Evolutionary conservation across 164 flowering plant genomes (phyloP).

Genomic region (Liquidambar formosana): DNA sequence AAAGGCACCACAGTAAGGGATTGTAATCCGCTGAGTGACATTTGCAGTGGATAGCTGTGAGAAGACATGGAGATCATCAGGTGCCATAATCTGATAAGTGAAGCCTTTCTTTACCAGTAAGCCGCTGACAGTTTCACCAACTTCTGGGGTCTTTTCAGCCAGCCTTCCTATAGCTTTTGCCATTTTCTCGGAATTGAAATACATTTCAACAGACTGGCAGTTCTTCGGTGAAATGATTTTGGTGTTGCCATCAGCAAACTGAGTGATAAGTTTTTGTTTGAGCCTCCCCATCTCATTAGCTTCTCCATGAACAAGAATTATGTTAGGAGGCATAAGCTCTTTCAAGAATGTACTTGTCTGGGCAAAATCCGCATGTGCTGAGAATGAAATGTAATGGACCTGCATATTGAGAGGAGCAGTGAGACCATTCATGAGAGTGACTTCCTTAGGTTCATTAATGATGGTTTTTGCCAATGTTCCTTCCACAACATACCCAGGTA

Average conservation of each 20-base stretch:
- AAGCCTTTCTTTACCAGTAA: slow-evolving; percentile 91
- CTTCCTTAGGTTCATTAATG: slow-evolving; percentile 90
- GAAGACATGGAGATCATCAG: slow-evolving; percentile 90
- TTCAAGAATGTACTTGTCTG: slow-evolving; percentile 87
- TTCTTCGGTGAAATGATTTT: slow-evolving; percentile 86
- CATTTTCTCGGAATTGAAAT: slow-evolving; percentile 91
- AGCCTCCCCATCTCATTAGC: slow-evolving; percentile 95
- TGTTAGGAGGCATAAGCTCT: slow-evolving; percentile 93
- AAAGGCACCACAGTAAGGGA: slow-evolving; percentile 83
- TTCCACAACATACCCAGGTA: slow-evolving; percentile 94
- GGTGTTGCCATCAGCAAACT: slow-evolving; percentile 71
- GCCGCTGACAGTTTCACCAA: slow-evolving; percentile 82
- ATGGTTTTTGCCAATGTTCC: slow-evolving; percentile 93
- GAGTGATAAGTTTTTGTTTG: slow-evolving; percentile 76
- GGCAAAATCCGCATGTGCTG: slow-evolving; percentile 94
- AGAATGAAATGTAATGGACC: slow-evolving; percentile 93
- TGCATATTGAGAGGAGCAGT: slow-evolving; percentile 89
- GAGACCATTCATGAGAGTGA: slow-evolving; percentile 89
- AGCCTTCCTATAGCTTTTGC: slow-evolving; percentile 87
- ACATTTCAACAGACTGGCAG: slow-evolving; percentile 95
- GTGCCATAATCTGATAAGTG: slow-evolving; percentile 93
- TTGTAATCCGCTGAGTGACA: slow-evolving; percentile 75
- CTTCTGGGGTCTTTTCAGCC: slow-evolving; percentile 84
- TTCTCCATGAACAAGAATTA: slow-evolving; percentile 94
- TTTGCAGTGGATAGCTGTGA: slow-evolving; percentile 83